These are phyloP conservation scores for Nannizziopsis arthrosporioides DNA, from an alignment of 2,329 filamentous ascomycete genomes.

Conservation along the genomic window DNA sequence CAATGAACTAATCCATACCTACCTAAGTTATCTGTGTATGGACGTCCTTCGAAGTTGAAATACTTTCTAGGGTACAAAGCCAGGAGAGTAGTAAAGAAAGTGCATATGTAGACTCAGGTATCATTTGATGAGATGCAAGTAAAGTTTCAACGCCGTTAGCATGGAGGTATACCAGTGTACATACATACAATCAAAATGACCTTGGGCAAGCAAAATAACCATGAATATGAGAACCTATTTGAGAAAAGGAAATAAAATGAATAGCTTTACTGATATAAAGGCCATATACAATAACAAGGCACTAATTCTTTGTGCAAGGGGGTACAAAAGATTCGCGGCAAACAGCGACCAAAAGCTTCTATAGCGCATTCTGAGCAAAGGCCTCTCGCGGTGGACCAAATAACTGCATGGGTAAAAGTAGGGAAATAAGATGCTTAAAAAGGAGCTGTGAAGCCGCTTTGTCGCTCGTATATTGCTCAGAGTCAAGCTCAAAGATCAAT, in stretches of 20 bases:
- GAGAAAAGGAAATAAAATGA: background rate
- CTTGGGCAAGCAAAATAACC: background rate
- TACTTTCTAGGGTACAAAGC: background rate
- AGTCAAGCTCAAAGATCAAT: constrained; percentile 45
- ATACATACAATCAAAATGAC: background rate
- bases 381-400: no score
- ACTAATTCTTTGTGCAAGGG: no score
- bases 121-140: background rate
- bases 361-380: no score
- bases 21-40: no score
- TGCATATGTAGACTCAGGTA: background rate
- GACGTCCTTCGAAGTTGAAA: background rate
- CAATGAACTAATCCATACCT: no score
- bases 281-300: background rate
- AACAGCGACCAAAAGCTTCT: no score
- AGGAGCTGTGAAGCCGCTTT: no score
- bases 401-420: no score
- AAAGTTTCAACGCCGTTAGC: background rate
- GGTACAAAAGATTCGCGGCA: no score
- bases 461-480: background rate
- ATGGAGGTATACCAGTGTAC: background rate
- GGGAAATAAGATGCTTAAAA: no score
- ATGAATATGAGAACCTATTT: no score
- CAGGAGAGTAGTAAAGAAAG: background rate
- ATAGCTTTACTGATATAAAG: background rate